These are phyloP conservation scores for Xylaria sp. DNA, from an alignment of 2,329 filamentous ascomycete genomes.

Conservation along the genomic window DNA sequence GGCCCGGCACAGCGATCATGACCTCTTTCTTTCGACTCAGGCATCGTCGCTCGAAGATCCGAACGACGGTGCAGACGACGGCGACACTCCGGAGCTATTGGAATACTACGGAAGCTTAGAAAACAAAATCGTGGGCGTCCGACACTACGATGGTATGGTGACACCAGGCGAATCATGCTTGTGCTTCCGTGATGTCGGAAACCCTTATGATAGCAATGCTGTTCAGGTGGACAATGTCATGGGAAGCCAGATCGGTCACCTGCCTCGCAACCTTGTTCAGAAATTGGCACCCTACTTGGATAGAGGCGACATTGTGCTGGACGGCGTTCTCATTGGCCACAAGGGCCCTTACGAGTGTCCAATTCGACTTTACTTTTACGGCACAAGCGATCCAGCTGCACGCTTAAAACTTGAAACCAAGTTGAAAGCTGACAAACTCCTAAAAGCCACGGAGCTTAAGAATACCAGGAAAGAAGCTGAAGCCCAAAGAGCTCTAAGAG, in stretches of 20 bases:
- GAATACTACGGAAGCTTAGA: conserved; percentile 63
- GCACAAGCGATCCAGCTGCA: conserved; percentile 66
- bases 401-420: conserved; percentile 66
- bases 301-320: conserved; percentile 68
- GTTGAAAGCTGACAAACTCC: conserved; percentile 73
- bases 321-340: conserved; percentile 74
- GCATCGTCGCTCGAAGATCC: conserved; percentile 41
- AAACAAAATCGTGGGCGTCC: conserved; percentile 67
- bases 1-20: conserved; percentile 31
- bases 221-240: conserved; percentile 83
- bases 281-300: conserved; percentile 81
- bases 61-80: conserved; percentile 53
- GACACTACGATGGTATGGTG: conserved; percentile 67
- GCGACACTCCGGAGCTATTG: conserved; percentile 55
- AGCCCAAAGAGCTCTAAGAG: conserved; percentile 62
- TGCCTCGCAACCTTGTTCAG: conserved; percentile 73
- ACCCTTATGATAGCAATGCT: conserved; percentile 78
- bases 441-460: conserved; percentile 67
- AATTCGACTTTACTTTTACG: conserved; percentile 75
- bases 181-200: conserved; percentile 69
- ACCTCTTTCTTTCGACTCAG: conserved; percentile 11
- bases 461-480: conserved; percentile 65
- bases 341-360: conserved; percentile 79
- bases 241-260: conserved; percentile 79
- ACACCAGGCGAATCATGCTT: conserved; percentile 69